Evolutionary conservation across 2,329 filamentous ascomycete genomes (phyloP).

Genomic region (Thielaviopsis ethacetica): DNA sequence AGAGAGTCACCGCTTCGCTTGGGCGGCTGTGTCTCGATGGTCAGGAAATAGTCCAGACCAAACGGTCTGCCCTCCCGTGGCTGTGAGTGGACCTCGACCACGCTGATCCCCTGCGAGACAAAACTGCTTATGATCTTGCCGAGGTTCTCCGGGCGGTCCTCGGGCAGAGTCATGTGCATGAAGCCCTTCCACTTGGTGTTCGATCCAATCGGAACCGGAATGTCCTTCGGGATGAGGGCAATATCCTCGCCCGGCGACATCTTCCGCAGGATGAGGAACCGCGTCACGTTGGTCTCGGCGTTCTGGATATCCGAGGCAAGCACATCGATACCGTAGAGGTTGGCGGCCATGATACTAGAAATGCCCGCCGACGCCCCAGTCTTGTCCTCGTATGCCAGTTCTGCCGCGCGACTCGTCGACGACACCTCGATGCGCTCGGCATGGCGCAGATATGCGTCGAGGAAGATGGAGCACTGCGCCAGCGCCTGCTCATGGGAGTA

Average conservation of each 20-base stretch:
- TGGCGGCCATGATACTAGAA: conserved; percentile 56
- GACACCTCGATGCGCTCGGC: conserved; percentile 71
- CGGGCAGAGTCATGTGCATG: conserved; percentile 4
- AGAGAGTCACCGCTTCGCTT: conserved; percentile 17
- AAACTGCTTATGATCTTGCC: conserved; percentile 4
- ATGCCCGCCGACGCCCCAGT: conserved; percentile 57
- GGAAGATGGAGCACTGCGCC: conserved; percentile 71
- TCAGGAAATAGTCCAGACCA: conserved; percentile 10
- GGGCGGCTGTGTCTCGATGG: conserved; percentile 8
- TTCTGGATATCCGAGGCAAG: conserved; percentile 59
- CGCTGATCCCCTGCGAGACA: background rate
- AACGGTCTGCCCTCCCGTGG: conserved; percentile 6
- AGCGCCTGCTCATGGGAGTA: conserved; percentile 95
- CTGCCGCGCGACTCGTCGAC: conserved; percentile 72
- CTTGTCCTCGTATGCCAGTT: conserved; percentile 48
- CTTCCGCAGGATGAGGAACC: conserved; percentile 52
- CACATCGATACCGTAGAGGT: conserved; percentile 49
- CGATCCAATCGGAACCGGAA: conserved; percentile 1
- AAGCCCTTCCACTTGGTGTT: conserved; percentile 7
- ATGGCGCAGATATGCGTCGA: conserved; percentile 50
- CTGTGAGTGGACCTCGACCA: conserved; percentile 9
- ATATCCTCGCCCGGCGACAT: conserved; percentile 14
- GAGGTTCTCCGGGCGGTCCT: conserved; percentile 2
- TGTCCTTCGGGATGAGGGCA: conserved; percentile 6
- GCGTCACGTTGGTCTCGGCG: conserved; percentile 56